Evolutionary conservation across 805 yeast species (phyloP), one percentile per base, ranked within the genome.

Genomic region (Limtongozyma cylindracea): DNA sequence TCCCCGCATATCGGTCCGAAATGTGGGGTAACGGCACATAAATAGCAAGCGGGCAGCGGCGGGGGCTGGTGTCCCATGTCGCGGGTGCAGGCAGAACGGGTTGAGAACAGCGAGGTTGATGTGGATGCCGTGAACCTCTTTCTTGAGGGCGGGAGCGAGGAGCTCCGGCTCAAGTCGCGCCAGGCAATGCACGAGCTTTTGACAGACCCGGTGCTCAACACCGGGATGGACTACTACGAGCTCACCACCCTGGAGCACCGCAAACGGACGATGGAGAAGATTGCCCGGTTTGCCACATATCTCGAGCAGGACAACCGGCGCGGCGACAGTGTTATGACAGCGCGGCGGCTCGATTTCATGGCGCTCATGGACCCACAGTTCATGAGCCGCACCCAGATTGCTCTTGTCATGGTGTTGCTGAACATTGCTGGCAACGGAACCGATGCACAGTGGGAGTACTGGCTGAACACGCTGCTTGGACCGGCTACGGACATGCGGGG

Each of bases 361-460:
- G 43, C 51, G 5, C 45, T 44, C 3, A 39, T 35, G 23, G 55
- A 49, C 25, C 53, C 54, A 3, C 43, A 47, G 17, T 27, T 41
- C 23, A 49, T 51, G 11, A 48, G 45, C 25, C 39, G 55, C 28
- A 41, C 49, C 20, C 28, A 40, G 12, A 49, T 49, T 24, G 47
- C 48, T 32, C 38, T 49, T 29, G 54, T 52, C 10, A 39, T 49
- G 12, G 49, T 47, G 26, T 31, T 47, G 26, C 40, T 45, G 25
- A 48, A 54, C 31, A 34, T 49, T 27, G 41, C 32, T 27, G 54
- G 55, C 12, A 49, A 49, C 25, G 56, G 56, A 22, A 49, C 55
- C 10, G 42, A 30, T 9, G 42, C 37, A 6, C 56, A 49, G 28
- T 47, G 37, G 28, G 31, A 38, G 18, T 49, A 33, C 32, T 49